Evolutionary conservation across 345 rosid genomes (phyloP).

Genomic region (Clarkia xantiana): DNA sequence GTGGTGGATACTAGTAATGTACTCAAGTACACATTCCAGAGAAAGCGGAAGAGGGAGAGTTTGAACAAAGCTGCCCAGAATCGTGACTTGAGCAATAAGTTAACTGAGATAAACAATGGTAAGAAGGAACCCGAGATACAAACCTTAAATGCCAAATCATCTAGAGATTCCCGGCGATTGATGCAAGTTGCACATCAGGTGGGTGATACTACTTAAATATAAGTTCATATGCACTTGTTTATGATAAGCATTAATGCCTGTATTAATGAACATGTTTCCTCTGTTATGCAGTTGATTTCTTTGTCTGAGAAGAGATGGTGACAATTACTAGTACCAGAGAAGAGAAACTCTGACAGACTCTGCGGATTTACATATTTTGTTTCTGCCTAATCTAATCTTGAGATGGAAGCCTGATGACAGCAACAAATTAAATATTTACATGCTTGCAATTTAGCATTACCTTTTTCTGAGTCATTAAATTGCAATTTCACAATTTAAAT

Average conservation of each 20-base stretch:
- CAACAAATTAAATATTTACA: no score
- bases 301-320: neutral
- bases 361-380: no score
- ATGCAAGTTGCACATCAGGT: conserved; percentile 39
- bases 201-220: conserved; percentile 6
- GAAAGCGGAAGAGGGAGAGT: conserved; percentile 60
- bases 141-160: conserved; percentile 29
- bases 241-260: neutral
- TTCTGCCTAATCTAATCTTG: no score
- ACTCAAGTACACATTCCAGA: conserved; percentile 52
- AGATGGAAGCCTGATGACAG: no score
- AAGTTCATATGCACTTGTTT: neutral
- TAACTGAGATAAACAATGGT: conserved; percentile 25
- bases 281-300: neutral
- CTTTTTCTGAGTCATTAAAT: no score
- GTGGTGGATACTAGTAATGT: conserved; percentile 21
- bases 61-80: conserved; percentile 35
- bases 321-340: neutral
- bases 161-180: conserved; percentile 8
- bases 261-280: no score
- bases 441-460: no score
- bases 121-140: conserved; percentile 28
- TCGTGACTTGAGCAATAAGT: conserved; percentile 16
- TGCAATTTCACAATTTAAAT: no score
- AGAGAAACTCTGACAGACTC: no score